Evolutionary conservation across 352 stramenopile genomes (phyloP).

Genomic region (Globisporangium sylvaticum): DNA sequence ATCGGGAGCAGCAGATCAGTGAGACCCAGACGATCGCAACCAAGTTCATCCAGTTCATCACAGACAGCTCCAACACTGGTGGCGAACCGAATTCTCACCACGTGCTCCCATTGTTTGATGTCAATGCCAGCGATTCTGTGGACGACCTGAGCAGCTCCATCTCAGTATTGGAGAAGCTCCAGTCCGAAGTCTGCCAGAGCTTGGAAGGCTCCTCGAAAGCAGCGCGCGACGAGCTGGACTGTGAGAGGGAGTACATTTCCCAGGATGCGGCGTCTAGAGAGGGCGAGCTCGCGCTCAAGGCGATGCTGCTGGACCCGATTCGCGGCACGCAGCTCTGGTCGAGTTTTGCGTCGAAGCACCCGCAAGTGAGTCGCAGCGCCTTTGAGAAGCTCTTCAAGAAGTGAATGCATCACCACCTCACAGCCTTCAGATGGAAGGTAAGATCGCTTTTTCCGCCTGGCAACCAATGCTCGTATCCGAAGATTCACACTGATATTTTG

Average conservation of each 20-base stretch:
- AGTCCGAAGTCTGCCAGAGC: constrained; percentile 15
- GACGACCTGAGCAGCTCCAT: constrained; percentile 23
- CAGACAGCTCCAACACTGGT: not conserved
- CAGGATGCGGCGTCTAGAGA: constrained; percentile 30
- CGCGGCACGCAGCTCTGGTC: constrained; percentile 27
- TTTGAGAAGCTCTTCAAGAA: constrained; percentile 30
- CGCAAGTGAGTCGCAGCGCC: constrained; percentile 26
- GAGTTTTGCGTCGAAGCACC: constrained; percentile 22
- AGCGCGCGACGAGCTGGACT: constrained; percentile 10
- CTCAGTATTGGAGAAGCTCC: constrained; percentile 20
- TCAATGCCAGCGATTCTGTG: constrained; percentile 10
- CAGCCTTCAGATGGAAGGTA: not conserved
- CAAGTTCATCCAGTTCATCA: constrained; percentile 5
- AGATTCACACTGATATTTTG: not conserved
- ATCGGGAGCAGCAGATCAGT: constrained; percentile 27
- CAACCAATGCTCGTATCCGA: not conserved
- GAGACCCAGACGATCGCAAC: constrained; percentile 37
- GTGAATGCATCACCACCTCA: not conserved
- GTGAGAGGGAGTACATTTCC: constrained; percentile 24
- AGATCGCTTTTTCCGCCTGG: not conserved
- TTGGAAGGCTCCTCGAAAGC: not conserved
- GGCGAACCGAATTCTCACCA: not conserved
- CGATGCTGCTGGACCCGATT: constrained; percentile 32
- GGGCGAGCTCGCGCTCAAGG: constrained; percentile 31
- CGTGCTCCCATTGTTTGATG: constrained; percentile 13